Evolutionary conservation across 352 stramenopile genomes (phyloP).

Genomic region (Pythium chondricola): DNA sequence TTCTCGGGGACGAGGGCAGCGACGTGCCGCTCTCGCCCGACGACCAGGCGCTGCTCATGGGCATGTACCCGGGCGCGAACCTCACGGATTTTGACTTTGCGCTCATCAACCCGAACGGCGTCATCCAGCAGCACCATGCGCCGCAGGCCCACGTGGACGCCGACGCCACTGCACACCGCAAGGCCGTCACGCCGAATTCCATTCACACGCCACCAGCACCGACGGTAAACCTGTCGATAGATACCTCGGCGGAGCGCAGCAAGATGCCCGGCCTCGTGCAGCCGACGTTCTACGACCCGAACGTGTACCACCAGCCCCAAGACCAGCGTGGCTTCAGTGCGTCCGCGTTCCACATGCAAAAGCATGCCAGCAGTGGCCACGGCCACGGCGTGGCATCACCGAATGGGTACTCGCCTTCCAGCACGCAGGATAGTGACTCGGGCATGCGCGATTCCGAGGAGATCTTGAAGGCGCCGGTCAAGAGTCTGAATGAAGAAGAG

Average conservation of each 20-base stretch:
- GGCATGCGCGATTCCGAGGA: slow-evolving; percentile 56
- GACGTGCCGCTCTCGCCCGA: slow-evolving; percentile 34
- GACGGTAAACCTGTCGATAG: slow-evolving; percentile 16
- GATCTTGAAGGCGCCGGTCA: slow-evolving; percentile 73
- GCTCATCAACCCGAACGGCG: slow-evolving; percentile 26
- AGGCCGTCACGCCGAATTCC: not conserved
- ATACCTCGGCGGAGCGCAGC: slow-evolving; percentile 16
- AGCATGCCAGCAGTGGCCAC: not conserved
- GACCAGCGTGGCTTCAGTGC: slow-evolving; percentile 1
- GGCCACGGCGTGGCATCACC: slow-evolving; percentile 10
- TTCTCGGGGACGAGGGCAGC: slow-evolving; percentile 28
- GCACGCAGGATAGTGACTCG: slow-evolving; percentile 29
- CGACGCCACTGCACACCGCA: not conserved
- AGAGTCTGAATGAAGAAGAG: slow-evolving; percentile 77
- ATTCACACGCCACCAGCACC: not conserved
- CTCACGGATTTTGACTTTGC: slow-evolving; percentile 63
- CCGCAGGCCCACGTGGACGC: slow-evolving; percentile 8
- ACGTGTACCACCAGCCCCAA: slow-evolving; percentile 18
- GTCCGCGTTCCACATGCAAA: not conserved
- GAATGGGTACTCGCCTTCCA: slow-evolving; percentile 32
- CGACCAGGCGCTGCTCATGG: slow-evolving; percentile 48
- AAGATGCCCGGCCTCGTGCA: slow-evolving; percentile 26
- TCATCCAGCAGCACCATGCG: slow-evolving; percentile 36
- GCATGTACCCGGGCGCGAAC: slow-evolving; percentile 43
- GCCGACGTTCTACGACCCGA: slow-evolving; percentile 18